phyloP scores from a whole-genome alignment of 257 asterid genomes.

The Forsythia suspensa region DNA sequence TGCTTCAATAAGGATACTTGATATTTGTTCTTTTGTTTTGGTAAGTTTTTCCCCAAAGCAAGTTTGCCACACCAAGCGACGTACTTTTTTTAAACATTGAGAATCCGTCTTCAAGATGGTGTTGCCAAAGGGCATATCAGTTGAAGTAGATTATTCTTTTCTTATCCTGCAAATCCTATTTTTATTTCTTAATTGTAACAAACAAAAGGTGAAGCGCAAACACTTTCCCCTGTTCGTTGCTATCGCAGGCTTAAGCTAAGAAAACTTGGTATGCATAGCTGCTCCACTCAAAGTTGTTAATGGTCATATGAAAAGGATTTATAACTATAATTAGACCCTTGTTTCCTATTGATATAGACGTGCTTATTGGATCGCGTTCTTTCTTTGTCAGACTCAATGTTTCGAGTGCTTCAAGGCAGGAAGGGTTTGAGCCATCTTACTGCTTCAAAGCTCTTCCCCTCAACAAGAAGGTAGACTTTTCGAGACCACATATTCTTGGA shows the following conservation, averaged over 20 bases:
- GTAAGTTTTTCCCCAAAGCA: background rate
- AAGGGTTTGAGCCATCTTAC: constrained; percentile 43
- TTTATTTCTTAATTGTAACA: background rate
- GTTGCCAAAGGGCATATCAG: background rate
- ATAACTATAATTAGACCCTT: background rate
- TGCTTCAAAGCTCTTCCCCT: constrained; percentile 82
- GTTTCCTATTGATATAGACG: background rate
- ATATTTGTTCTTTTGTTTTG: background rate
- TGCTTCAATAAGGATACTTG: background rate
- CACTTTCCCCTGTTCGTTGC: background rate
- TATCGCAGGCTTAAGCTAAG: background rate
- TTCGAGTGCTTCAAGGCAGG: constrained; percentile 41
- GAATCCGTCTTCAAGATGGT: background rate
- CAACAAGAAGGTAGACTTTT: constrained; percentile 60
- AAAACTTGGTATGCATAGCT: background rate
- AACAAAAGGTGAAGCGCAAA: background rate
- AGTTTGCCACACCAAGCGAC: background rate
- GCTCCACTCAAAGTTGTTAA: background rate
- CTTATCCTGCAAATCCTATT: background rate
- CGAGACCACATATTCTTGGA: background rate
- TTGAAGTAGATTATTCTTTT: background rate
- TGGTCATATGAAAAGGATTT: background rate
- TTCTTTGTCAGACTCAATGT: constrained; percentile 38
- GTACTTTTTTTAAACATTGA: background rate
- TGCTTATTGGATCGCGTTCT: constrained; percentile 17